Base-by-base conservation (phyloP, 2,329 filamentous ascomycete genomes). In the Blumeriella jaapii region DNA sequence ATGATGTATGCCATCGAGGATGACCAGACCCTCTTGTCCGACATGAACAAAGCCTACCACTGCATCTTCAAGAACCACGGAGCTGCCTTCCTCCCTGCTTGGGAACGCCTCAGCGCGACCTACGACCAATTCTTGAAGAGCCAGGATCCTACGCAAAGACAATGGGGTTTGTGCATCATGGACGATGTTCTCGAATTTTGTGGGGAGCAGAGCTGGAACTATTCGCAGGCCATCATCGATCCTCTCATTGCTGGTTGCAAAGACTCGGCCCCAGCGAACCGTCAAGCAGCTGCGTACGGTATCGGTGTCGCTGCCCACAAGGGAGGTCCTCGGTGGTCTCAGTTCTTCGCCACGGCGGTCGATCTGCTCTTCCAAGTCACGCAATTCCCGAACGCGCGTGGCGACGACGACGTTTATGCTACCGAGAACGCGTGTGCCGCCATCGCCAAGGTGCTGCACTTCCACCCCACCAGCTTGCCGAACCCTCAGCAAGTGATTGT, bases 41-140 rank as follows among this genome's bases (percentile, higher is more conserved):
- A 98, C 55, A 98, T 98, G 91, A 98, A 98, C 74, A 98, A 98
- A 68, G 89, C 91, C 0, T 98, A 93, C 71, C 91, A 98, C 61
- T 89, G 86, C 41, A 85, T 98, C 47, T 98, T 98, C 71, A 96
- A 96, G 68, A 87, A 94, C 63, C 86, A 95, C 57, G 83, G 84
- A 15, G 69, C 76, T 7, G 65, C 71, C 8, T 98, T 98, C 68
- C 69, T 98, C 35, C 80, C 78, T 4, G 68, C 84, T 26, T 98
- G 89, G 87, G 82, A 94, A 56, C 74, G 75, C 34, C 69, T 98
- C 15, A 75, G 94, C 58, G 65, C 71, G 8, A 93, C 85, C 37
- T 96, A 96, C 58, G 78, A 87, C 50, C 69, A 69, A 19, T 96
- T 96, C 59, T 78, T 94, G 46, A 73, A 71, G 26, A 91, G 82